Conservation (phyloP, 805 yeast species). For the Cyberlindnera sargentensis region DNA sequence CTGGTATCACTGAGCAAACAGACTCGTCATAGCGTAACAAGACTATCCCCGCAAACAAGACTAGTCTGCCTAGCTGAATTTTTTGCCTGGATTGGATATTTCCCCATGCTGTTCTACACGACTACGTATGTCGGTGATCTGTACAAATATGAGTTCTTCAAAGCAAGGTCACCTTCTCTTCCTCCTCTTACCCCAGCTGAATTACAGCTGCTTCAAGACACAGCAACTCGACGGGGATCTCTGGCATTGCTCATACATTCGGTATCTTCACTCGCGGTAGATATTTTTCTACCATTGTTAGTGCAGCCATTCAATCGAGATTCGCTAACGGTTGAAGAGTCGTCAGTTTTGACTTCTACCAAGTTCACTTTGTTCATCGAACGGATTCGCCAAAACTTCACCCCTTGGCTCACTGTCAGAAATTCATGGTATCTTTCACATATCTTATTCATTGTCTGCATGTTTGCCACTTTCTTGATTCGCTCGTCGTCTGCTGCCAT, state of each 20-base stretch:
- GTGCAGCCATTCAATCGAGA: slow-evolving; percentile 27
- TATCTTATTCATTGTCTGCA: slow-evolving; percentile 40
- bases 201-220: slow-evolving; percentile 33
- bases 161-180: slow-evolving; percentile 27
- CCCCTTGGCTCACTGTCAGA: slow-evolving; percentile 27
- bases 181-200: slow-evolving; percentile 32
- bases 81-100: slow-evolving; percentile 65
- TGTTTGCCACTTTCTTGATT: slow-evolving; percentile 40
- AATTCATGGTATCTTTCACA: slow-evolving; percentile 47
- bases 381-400: slow-evolving; percentile 6
- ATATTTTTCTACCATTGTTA: slow-evolving; percentile 37
- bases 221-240: slow-evolving; percentile 45
- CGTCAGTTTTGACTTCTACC: slow-evolving; percentile 2
- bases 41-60: slow-evolving; percentile 44
- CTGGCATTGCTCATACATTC: slow-evolving; percentile 45
- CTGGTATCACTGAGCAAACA: slow-evolving; percentile 24
- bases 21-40: slow-evolving; percentile 28
- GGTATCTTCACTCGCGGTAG: slow-evolving; percentile 37
- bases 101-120: slow-evolving; percentile 58
- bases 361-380: slow-evolving; percentile 5
- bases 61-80: slow-evolving; percentile 50
- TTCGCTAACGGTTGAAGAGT: slow-evolving; percentile 7
- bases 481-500: slow-evolving; percentile 36
- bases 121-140: slow-evolving; percentile 60
- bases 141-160: slow-evolving; percentile 33